Base-by-base conservation (phyloP, 2,329 filamentous ascomycete genomes). In the Stemphylium beticola region DNA sequence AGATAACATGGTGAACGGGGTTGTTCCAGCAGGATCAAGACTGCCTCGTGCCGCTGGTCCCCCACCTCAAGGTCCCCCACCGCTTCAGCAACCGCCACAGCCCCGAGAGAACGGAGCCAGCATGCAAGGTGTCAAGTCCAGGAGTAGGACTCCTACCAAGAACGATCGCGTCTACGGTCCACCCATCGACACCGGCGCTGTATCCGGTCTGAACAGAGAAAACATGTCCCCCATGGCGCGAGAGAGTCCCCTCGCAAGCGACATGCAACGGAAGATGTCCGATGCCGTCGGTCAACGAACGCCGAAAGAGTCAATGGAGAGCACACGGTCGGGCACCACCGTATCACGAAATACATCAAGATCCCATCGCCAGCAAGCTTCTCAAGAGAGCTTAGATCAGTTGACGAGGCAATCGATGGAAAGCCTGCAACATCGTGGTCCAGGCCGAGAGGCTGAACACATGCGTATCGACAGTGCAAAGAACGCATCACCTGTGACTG, bases 1-100 rank as follows among this genome's bases (percentile, higher is more conserved):
- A 60, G 76, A 64, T 32, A 32, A 53, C n/a, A 58, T 65, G 52
- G 58, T 61, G 8, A 73, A 70, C 38, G 69, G 67, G 10, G 45
- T 57, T 22, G 62, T 65, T 22, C 59, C 75, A 33, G 71, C 76
- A 52, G 79, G 80, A 29, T 88, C 86, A 39, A 79, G 86, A 56
- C 75, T 87, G 56, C 87, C 86, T 34, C 80, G 83, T 55, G 83
- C 83, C 33, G 85, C 85, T 39, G 79, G 83, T 48, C 85, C 86
- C 69, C 81, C 82, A 39, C 83, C 86, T 4, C 79, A 82, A 38
- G 87, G 87, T 11, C 87, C 87, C 34, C 87, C 87, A 44, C 86
- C 86, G 20, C 82, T 85, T 48, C 84, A 86, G 39, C 86, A 88
- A 74, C 81, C 84, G 43, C 86, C 86, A 33, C 81, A 82, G 44